Base-by-base conservation (phyloP, 2,329 filamentous ascomycete genomes). In the Phialemoniopsis sp. region DNA sequence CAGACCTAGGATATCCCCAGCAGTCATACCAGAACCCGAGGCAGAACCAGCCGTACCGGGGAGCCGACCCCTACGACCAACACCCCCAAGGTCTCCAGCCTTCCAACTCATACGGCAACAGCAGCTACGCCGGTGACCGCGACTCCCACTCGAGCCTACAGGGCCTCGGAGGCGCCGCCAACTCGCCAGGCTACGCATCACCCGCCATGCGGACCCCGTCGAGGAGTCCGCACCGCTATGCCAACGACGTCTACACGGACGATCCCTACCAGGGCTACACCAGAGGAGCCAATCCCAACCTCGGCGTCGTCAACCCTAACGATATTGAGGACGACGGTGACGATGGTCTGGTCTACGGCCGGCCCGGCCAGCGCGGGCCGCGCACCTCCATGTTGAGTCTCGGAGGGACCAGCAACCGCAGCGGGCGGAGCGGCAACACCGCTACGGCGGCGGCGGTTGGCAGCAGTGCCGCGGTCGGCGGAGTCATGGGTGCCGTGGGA, bases 301-400 rank as follows among this genome's bases (percentile, higher is more conserved):
- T 82, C 4, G 76, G 76, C 30, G 66, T 77, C 2, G 75, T 93
- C 43, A 82, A 95, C 56, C 89, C 89, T 3, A 80, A 86, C 53
- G 81, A 83, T 13, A 90, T 95, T 47, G 78, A 77, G 16, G 90
- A 95, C 57, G 90, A 96, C 55, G 89, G 87, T 19, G 90, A 95
- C 53, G 90, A 95, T 57, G 89, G 85, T 2, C 73, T 93, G 37
- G 72, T 76, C 5, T 82, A 76, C 50, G 65, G 60, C 37, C 63
- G 58, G 35, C 56, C 53, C 62, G 21, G 21, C 21, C 21, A 26
- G 21, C 58, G 51, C 21, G 48, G 48, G 1, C 67, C 70, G 57
- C 72, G 76, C 43, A 74, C 70, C 47, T 81, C 84, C 29, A 75
- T 83, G 58, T 61, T 84, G 29, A 80, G 76, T 42, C 62, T 80